Conservation (phyloP, 202 grass and related monocot species). For the Musa balbisiana region DNA sequence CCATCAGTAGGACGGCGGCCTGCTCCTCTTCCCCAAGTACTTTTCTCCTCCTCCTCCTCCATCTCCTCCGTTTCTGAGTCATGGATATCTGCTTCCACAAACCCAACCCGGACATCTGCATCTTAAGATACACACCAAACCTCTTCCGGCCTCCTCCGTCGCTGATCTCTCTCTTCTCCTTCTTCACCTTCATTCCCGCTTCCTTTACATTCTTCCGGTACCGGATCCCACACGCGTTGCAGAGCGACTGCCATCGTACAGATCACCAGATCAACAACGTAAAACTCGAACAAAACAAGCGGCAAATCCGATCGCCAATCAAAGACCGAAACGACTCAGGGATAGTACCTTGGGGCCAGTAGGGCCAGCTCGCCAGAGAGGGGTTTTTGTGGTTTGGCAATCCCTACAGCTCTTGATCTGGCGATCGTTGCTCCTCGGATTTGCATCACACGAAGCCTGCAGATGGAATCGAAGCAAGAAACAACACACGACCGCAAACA, state of each 20-base stretch:
- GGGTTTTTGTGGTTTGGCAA: slow-evolving; percentile 24
- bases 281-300: too few relatives aligned
- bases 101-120: slow-evolving; percentile 21
- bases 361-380: slow-evolving; percentile 25
- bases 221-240: slow-evolving; percentile 29
- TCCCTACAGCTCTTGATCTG: slow-evolving; percentile 15
- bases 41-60: slow-evolving; percentile 20
- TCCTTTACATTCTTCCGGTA: slow-evolving; percentile 19
- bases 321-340: too few relatives aligned
- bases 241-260: slow-evolving; percentile 9
- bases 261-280: too few relatives aligned
- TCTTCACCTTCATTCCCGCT: neutral
- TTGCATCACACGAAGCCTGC: slow-evolving; percentile 5
- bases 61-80: slow-evolving; percentile 35
- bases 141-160: neutral
- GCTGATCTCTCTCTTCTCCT: neutral
- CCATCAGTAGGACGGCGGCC: slow-evolving; percentile 67
- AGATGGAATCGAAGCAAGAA: neutral
- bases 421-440: neutral
- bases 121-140: neutral
- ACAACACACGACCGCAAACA: too few relatives aligned
- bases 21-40: slow-evolving; percentile 64
- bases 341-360: slow-evolving; percentile 19
- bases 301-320: too few relatives aligned
- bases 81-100: slow-evolving; percentile 14